Evolutionary conservation across 371 early-diverging fungal genomes (phyloP).

Genomic region (Mortierella sp.): DNA sequence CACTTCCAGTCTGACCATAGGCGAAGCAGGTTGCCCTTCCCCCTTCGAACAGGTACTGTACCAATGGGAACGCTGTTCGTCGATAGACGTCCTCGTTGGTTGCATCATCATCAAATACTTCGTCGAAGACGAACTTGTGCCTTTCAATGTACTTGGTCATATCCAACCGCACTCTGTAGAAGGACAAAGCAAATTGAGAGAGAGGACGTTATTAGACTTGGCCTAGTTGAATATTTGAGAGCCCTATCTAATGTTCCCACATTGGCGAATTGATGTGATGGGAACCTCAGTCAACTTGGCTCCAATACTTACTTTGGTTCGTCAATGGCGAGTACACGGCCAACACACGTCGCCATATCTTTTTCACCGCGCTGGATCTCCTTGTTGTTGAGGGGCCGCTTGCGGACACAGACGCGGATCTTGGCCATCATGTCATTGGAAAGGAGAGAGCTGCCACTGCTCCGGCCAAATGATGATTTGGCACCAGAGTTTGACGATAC

Average conservation of each 20-base stretch:
- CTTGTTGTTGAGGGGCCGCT: conserved; percentile 90
- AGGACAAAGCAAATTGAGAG: not conserved
- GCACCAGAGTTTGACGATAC: conserved; percentile 22
- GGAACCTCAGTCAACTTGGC: no score
- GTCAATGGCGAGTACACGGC: conserved; percentile 80
- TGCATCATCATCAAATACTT: conserved; percentile 88
- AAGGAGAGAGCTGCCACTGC: not conserved
- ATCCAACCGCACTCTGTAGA: conserved; percentile 86
- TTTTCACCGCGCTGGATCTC: conserved; percentile 79
- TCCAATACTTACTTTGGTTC: conserved; percentile 83
- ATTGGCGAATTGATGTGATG: no score
- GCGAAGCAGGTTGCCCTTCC: conserved; percentile 99
- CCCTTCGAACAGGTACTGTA: conserved; percentile 93
- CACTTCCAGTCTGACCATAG: conserved; percentile 98
- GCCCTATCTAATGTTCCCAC: no score
- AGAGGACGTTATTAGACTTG: not conserved
- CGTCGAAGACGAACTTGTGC: conserved; percentile 96
- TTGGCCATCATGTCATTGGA: conserved; percentile 71
- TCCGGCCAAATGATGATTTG: conserved; percentile 21
- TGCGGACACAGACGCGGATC: conserved; percentile 97
- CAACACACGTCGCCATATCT: conserved; percentile 82
- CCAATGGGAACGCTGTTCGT: conserved; percentile 91
- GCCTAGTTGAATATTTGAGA: not conserved
- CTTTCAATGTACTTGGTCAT: conserved; percentile 94
- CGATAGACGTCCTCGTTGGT: conserved; percentile 92